Evolutionary conservation across 305 asterid species (phyloP).

Genomic region (Fraxinus angustifolia): DNA sequence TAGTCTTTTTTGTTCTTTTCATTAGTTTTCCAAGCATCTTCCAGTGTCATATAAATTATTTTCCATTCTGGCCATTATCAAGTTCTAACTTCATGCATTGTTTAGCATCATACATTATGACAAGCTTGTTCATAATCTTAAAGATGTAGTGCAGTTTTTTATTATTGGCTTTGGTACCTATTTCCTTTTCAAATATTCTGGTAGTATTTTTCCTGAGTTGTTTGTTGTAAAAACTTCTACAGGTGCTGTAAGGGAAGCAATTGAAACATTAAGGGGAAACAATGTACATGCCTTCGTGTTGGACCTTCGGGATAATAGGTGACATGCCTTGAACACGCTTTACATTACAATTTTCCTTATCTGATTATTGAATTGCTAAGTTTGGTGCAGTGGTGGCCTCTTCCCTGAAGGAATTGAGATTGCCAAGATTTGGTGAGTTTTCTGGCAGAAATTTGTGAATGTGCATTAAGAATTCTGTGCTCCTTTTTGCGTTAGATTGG

Average conservation of each 20-base stretch:
- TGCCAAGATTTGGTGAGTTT: slow-evolving; percentile 93
- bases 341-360: slow-evolving; percentile 1
- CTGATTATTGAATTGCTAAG: slow-evolving; percentile 29
- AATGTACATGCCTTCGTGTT: slow-evolving; percentile 80
- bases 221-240: slow-evolving; percentile 17
- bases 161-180: not conserved
- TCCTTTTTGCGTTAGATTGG: not conserved
- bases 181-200: not conserved
- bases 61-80: slow-evolving; percentile 17
- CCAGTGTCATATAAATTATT: not conserved
- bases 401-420: slow-evolving; percentile 99
- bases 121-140: slow-evolving; percentile 11
- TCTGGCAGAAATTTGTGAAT: not conserved
- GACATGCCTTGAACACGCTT: slow-evolving; percentile 29
- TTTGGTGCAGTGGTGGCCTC: slow-evolving; percentile 85
- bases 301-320: slow-evolving; percentile 98
- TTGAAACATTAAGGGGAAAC: slow-evolving; percentile 68
- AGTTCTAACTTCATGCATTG: not conserved
- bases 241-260: slow-evolving; percentile 94
- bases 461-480: not conserved
- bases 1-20: not conserved
- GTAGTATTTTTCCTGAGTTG: not conserved
- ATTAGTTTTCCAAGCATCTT: slow-evolving; percentile 1
- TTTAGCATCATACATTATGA: not conserved
- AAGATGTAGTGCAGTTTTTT: not conserved